Conservation (phyloP, 352 stramenopile genomes). For the Globisporangium orthogonon region DNA sequence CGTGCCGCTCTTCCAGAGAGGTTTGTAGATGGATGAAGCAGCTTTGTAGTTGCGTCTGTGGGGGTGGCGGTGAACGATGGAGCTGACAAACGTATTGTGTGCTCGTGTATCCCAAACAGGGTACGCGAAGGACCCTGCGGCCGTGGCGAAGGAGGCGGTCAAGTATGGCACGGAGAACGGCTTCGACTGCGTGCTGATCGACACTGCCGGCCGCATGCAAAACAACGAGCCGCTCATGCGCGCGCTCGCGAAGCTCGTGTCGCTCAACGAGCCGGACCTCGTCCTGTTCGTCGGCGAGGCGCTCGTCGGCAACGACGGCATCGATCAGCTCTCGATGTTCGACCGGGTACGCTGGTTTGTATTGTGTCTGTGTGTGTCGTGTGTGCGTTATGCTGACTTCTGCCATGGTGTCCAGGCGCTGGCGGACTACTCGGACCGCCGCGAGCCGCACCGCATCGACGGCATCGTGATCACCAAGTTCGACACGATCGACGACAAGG, state of each 20-base stretch:
- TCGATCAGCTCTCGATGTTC: slow-evolving; percentile 97
- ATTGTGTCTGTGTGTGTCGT: neutral
- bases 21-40: slow-evolving; percentile 9
- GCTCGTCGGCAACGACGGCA: slow-evolving; percentile 98
- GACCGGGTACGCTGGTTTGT: slow-evolving; percentile 58
- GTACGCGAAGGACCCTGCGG: slow-evolving; percentile 96
- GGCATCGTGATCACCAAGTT: slow-evolving; percentile 99
- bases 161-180: slow-evolving; percentile 92
- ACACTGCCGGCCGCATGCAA: slow-evolving; percentile 98
- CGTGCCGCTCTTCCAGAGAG: slow-evolving; percentile 93
- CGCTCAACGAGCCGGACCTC: slow-evolving; percentile 95
- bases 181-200: slow-evolving; percentile 97
- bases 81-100: neutral
- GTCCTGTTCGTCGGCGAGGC: slow-evolving; percentile 99
- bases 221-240: slow-evolving; percentile 99
- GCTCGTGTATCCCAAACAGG: slow-evolving; percentile 31
- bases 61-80: neutral
- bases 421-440: slow-evolving; percentile 84
- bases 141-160: slow-evolving; percentile 93
- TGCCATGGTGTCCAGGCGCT: slow-evolving; percentile 49
- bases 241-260: slow-evolving; percentile 95
- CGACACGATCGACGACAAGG: slow-evolving; percentile 99
- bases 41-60: no score
- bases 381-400: neutral
- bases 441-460: slow-evolving; percentile 91